A percentile compares a stretch with the other conserved stretches of the same genome.
These are phyloP conservation scores for Trichophyton benhamiae DNA, from an alignment of 2,329 filamentous ascomycete species.

Conservation along the genomic window DNA sequence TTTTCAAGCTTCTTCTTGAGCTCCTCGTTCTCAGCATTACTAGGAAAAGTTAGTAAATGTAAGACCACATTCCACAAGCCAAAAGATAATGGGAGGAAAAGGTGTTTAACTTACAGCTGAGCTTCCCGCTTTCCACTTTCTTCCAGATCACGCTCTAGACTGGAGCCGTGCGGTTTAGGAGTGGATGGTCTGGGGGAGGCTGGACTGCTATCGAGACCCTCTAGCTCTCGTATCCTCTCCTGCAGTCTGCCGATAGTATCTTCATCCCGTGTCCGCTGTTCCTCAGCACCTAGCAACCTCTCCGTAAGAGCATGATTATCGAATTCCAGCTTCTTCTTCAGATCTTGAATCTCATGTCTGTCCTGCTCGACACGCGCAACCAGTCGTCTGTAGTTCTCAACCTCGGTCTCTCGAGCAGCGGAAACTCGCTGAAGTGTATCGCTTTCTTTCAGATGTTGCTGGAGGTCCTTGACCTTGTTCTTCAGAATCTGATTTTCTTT, in stretches of 20 bases:
- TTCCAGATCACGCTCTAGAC: slow-evolving; percentile 32
- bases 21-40: slow-evolving; percentile 31
- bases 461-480: slow-evolving; percentile 35
- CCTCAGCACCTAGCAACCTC: slow-evolving; percentile 31
- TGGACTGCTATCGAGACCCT: slow-evolving; percentile 30
- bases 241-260: slow-evolving; percentile 31
- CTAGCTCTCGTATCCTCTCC: slow-evolving; percentile 32
- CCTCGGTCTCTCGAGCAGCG: slow-evolving; percentile 30
- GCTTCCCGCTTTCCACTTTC: slow-evolving; percentile 29
- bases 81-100: neutral
- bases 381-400: slow-evolving; percentile 35
- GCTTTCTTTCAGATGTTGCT: slow-evolving; percentile 35
- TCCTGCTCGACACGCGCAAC: slow-evolving; percentile 38
- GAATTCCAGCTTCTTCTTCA: slow-evolving; percentile 38
- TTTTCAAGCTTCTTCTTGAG: slow-evolving; percentile 24
- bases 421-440: slow-evolving; percentile 32
- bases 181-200: slow-evolving; percentile 29
- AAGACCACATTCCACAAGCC: neutral
- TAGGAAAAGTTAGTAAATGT: slow-evolving; percentile 17
- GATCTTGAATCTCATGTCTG: slow-evolving; percentile 35
- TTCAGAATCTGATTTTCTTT: slow-evolving; percentile 38
- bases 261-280: slow-evolving; percentile 33
- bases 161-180: slow-evolving; percentile 26
- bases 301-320: slow-evolving; percentile 38
- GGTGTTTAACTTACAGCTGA: slow-evolving; percentile 24